phyloP scores from a whole-genome alignment of 1,139 yeast genomes.

The Candida tropicalis region DNA sequence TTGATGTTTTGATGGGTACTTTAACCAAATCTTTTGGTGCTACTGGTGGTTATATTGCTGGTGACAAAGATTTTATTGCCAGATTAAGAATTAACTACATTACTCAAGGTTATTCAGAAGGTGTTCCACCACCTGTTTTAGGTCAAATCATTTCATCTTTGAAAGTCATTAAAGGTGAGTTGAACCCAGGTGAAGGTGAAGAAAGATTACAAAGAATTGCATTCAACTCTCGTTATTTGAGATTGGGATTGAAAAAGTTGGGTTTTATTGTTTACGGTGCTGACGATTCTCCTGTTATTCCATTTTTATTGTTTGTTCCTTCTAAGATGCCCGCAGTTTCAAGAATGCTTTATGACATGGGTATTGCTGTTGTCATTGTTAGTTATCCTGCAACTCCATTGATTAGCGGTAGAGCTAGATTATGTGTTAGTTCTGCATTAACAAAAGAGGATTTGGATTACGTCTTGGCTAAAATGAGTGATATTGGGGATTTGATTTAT shows the following conservation, averaged over 20 bases:
- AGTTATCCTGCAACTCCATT: slow-evolving; percentile 98
- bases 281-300: slow-evolving; percentile 96
- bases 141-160: slow-evolving; percentile 86
- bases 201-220: slow-evolving; percentile 93
- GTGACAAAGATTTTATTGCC: slow-evolving; percentile 66
- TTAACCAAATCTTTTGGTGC: slow-evolving; percentile 98
- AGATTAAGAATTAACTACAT: slow-evolving; percentile 72
- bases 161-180: slow-evolving; percentile 74
- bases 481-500: slow-evolving; percentile 75
- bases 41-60: slow-evolving; percentile 96
- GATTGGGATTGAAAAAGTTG: slow-evolving; percentile 85
- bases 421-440: slow-evolving; percentile 89
- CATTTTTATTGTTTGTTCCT: slow-evolving; percentile 83
- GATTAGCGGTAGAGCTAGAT: slow-evolving; percentile 85
- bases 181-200: slow-evolving; percentile 90
- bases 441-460: slow-evolving; percentile 93
- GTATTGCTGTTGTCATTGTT: slow-evolving; percentile 92
- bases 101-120: slow-evolving; percentile 78
- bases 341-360: slow-evolving; percentile 73
- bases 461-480: slow-evolving; percentile 69
- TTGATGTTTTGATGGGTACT: slow-evolving; percentile 96
- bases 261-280: slow-evolving; percentile 95
- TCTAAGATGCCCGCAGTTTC: slow-evolving; percentile 94
- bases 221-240: slow-evolving; percentile 88
- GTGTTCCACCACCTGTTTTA: slow-evolving; percentile 87